phyloP scores from a whole-genome alignment of 2,329 filamentous ascomycete genomes.

The Colletotrichum sidae region DNA sequence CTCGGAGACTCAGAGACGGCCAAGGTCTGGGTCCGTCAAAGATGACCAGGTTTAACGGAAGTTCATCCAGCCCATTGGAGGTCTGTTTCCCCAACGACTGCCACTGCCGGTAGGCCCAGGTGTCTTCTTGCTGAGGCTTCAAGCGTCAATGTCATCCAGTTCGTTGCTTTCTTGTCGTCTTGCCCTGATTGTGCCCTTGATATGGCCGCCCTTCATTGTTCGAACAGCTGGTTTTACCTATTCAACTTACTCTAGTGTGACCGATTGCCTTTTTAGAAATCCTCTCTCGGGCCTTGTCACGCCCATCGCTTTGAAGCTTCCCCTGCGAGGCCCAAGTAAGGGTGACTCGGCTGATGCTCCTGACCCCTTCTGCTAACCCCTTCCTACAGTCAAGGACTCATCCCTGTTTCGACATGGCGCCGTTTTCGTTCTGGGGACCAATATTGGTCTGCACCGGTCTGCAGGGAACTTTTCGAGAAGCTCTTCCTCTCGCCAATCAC shows the following conservation, averaged over 20 bases:
- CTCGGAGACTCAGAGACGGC: neutral
- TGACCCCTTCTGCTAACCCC: constrained; percentile 26
- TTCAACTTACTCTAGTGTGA: too few relatives aligned
- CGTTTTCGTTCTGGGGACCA: constrained; percentile 5
- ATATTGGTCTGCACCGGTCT: constrained; percentile 1
- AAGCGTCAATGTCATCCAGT: constrained; percentile 18
- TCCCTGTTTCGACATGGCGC: constrained; percentile 31
- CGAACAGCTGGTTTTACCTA: neutral
- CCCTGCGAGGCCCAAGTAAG: neutral
- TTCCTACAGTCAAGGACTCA: constrained; percentile 27
- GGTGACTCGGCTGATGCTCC: constrained; percentile 13
- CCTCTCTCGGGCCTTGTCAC: too few relatives aligned
- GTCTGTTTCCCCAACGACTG: constrained; percentile 5
- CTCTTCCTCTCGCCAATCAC: neutral
- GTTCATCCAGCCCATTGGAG: constrained; percentile 15
- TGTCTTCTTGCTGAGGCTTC: constrained; percentile 11
- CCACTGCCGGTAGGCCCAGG: neutral
- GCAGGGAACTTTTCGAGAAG: constrained; percentile 12
- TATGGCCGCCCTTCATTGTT: neutral
- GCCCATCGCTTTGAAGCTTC: too few relatives aligned
- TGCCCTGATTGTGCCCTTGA: constrained; percentile 1
- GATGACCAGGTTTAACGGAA: constrained; percentile 11
- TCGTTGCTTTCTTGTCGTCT: neutral
- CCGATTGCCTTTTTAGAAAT: too few relatives aligned
- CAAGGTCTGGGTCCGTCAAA: neutral